Percentiles rank a stretch among this genome's conserved stretches.
phyloP scores from a whole-genome alignment of 768 basidiomycete genomes.

The Hirschioporus abietinus region DNA sequence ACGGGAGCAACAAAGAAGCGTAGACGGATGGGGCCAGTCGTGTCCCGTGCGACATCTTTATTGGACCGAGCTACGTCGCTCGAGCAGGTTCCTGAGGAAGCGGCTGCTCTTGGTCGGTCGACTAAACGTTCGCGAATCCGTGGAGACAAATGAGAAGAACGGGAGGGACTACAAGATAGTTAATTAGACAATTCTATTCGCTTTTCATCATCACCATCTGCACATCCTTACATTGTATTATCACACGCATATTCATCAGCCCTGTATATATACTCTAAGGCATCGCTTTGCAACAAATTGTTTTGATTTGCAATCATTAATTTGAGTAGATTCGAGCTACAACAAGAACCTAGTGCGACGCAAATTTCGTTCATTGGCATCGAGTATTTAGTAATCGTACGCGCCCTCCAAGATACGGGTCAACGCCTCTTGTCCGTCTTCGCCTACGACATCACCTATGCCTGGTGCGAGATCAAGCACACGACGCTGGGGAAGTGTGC shows the following conservation, averaged over 20 bases:
- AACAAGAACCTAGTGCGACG: background rate
- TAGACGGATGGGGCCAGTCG: background rate
- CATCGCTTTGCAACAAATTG: background rate
- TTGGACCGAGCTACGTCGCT: background rate
- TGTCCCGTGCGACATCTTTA: background rate
- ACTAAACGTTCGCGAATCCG: background rate
- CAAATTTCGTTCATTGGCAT: background rate
- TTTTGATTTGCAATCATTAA: background rate
- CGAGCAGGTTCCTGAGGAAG: background rate
- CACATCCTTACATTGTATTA: background rate
- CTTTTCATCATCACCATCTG: background rate
- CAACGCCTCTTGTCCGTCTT: constrained; percentile 80
- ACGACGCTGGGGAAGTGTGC: constrained; percentile 86
- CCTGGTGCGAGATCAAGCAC: constrained; percentile 92
- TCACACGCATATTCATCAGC: background rate
- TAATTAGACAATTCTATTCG: background rate
- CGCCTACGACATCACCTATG: constrained; percentile 75
- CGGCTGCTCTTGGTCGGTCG: background rate
- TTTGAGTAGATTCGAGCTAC: background rate
- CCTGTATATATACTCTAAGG: background rate
- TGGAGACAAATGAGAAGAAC: background rate
- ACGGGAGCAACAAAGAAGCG: background rate
- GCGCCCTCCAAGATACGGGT: constrained; percentile 75
- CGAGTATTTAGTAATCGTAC: constrained; percentile 55
- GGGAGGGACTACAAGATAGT: background rate